phyloP scores from a whole-genome alignment of 495 filamentous ascomycete genomes.

The Rostrohypoxylon terebratum region DNA sequence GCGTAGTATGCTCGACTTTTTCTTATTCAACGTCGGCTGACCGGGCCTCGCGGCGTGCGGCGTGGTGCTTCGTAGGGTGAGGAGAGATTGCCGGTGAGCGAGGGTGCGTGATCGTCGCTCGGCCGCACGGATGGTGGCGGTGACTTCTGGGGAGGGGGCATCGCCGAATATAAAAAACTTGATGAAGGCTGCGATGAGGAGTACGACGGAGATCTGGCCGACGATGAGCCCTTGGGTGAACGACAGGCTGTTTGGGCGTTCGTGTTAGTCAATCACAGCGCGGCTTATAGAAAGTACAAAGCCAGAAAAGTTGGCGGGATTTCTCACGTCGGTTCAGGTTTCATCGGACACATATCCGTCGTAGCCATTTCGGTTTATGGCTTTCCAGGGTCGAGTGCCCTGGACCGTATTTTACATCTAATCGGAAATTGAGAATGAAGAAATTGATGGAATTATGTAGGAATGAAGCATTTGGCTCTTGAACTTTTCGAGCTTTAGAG shows the following conservation, averaged over 20 bases:
- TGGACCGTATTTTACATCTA: conserved; percentile 12
- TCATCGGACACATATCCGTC: conserved; percentile 57
- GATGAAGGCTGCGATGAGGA: conserved; percentile 93
- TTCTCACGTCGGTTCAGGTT: conserved; percentile 60
- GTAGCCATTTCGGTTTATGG: conserved; percentile 45
- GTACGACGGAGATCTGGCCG: conserved; percentile 89
- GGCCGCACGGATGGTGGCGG: conserved; percentile 73
- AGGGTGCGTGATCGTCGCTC: conserved; percentile 73
- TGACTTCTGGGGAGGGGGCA: conserved; percentile 81
- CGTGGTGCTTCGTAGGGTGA: conserved; percentile 59
- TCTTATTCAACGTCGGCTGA: conserved; percentile 69
- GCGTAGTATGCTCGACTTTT: conserved; percentile 80
- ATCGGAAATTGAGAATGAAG: not conserved
- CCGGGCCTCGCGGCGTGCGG: conserved; percentile 53
- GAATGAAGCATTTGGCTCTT: conserved; percentile 28
- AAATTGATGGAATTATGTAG: conserved; percentile 19
- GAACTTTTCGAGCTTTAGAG: conserved; percentile 14
- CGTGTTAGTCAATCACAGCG: conserved; percentile 38
- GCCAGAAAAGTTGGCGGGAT: conserved; percentile 23
- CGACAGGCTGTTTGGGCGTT: conserved; percentile 69
- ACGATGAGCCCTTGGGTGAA: conserved; percentile 95
- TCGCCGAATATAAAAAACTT: conserved; percentile 99
- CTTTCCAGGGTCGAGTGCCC: conserved; percentile 6
- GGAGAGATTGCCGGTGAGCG: conserved; percentile 75
- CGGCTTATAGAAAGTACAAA: conserved; percentile 9